Evolutionary conservation across 1,284 basidiomycete genomes (phyloP).

Genomic region (Nidula niveotomentosa): DNA sequence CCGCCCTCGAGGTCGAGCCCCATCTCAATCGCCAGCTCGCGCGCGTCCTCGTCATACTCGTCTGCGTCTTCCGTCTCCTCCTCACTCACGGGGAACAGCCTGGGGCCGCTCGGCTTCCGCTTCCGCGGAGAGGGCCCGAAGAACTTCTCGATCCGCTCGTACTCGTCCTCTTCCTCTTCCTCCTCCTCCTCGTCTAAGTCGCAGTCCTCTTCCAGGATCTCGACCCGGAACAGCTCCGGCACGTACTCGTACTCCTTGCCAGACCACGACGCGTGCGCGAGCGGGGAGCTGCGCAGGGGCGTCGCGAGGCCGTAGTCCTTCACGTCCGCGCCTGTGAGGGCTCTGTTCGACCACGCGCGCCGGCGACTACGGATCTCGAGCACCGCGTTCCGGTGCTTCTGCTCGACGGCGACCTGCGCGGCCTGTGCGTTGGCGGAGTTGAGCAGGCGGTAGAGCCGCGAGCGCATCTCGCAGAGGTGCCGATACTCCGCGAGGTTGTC

Average conservation of each 20-base stretch:
- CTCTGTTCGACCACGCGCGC: constrained; percentile 53
- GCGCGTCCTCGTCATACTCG: constrained; percentile 13
- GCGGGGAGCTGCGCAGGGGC: constrained; percentile 39
- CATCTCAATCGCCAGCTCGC: constrained; percentile 15
- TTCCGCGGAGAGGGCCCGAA: constrained; percentile 6
- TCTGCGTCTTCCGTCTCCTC: constrained; percentile 41
- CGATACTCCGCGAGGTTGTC: neutral
- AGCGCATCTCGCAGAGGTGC: neutral
- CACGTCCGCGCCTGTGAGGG: constrained; percentile 10
- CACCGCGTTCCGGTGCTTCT: constrained; percentile 36
- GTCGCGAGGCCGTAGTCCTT: constrained; percentile 36
- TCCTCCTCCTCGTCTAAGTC: constrained; percentile 8
- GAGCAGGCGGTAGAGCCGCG: constrained; percentile 34
- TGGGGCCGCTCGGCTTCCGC: constrained; percentile 10
- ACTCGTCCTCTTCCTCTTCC: constrained; percentile 14
- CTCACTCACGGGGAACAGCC: constrained; percentile 49
- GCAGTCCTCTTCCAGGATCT: constrained; percentile 12
- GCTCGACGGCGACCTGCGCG: constrained; percentile 33
- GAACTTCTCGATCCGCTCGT: constrained; percentile 12
- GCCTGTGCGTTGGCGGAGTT: constrained; percentile 33
- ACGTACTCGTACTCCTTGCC: constrained; percentile 30
- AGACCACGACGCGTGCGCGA: constrained; percentile 32
- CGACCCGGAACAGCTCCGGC: constrained; percentile 4
- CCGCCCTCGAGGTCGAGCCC: constrained; percentile 21
- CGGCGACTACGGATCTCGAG: constrained; percentile 51